A percentile compares a stretch with the other conserved stretches of the same genome.
These are phyloP conservation scores for Luffa acutangula DNA, from an alignment of 306 rosid genomes.

Conservation along the genomic window DNA sequence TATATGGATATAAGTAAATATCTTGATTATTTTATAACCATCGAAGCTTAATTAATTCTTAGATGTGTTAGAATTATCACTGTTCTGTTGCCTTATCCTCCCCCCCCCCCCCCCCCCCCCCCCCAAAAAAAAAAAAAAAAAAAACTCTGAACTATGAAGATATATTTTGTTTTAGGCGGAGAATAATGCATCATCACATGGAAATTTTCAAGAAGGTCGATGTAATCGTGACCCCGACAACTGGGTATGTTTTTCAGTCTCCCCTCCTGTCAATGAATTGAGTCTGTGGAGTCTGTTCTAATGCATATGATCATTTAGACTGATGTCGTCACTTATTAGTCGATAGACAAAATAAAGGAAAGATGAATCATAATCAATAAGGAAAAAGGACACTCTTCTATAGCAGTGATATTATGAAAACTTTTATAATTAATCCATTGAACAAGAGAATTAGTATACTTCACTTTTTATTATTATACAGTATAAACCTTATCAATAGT, in stretches of 20 bases:
- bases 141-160: background rate
- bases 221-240: slow-evolving; percentile 89
- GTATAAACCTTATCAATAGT: background rate
- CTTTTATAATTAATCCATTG: background rate
- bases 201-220: slow-evolving; percentile 87
- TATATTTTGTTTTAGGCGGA: slow-evolving; percentile 54
- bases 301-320: background rate
- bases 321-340: background rate
- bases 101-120: background rate
- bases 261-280: too few species aligned
- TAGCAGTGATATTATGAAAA: background rate
- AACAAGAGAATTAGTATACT: background rate
- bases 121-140: too few species aligned
- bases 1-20: background rate
- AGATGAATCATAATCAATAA: background rate
- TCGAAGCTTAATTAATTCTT: background rate
- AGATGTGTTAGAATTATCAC: background rate
- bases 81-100: background rate
- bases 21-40: background rate
- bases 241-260: slow-evolving; percentile 65
- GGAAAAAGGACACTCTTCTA: background rate
- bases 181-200: slow-evolving; percentile 80
- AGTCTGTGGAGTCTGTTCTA: background rate
- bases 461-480: background rate
- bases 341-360: background rate